These are phyloP conservation scores for Phytophthora pini DNA, from an alignment of 352 stramenopile species.

Conservation along the genomic window DNA sequence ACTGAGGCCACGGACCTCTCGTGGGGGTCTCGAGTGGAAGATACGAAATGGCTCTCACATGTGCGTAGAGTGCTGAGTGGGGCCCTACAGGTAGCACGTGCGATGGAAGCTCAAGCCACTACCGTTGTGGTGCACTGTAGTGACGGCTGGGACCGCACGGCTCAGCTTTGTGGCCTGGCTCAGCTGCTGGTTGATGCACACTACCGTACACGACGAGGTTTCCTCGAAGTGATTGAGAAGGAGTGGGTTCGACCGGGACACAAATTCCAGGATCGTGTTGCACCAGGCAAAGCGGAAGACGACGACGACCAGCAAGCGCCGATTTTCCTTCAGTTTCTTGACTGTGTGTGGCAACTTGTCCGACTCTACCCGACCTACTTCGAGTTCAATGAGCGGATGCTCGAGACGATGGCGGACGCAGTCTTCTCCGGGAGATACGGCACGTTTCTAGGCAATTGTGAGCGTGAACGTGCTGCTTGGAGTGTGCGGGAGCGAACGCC, in stretches of 20 bases:
- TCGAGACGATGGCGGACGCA: constrained; percentile 77
- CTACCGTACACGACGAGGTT: constrained; percentile 87
- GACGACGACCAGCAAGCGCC: constrained; percentile 81
- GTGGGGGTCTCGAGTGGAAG: constrained; percentile 72
- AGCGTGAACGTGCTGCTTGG: constrained; percentile 74
- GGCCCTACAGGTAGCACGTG: constrained; percentile 66
- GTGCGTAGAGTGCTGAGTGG: constrained; percentile 76
- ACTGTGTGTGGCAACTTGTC: constrained; percentile 88
- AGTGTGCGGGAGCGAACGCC: constrained; percentile 57
- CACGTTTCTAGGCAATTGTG: constrained; percentile 90
- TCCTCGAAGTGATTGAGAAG: constrained; percentile 84
- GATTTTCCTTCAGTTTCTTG: constrained; percentile 92
- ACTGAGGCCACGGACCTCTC: constrained; percentile 61
- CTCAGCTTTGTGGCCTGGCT: constrained; percentile 82
- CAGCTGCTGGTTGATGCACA: constrained; percentile 90
- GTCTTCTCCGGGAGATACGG: constrained; percentile 79
- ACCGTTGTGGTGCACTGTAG: constrained; percentile 92
- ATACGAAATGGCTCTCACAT: constrained; percentile 85
- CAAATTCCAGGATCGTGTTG: constrained; percentile 90
- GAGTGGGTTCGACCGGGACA: constrained; percentile 89
- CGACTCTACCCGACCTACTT: constrained; percentile 86
- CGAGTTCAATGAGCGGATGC: constrained; percentile 81
- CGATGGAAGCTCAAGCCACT: constrained; percentile 70
- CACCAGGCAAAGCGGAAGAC: constrained; percentile 66
- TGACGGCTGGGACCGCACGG: constrained; percentile 93